These are phyloP conservation scores for Poterioochromonas sp. DNA, from an alignment of 352 stramenopile species.

Conservation along the genomic window DNA sequence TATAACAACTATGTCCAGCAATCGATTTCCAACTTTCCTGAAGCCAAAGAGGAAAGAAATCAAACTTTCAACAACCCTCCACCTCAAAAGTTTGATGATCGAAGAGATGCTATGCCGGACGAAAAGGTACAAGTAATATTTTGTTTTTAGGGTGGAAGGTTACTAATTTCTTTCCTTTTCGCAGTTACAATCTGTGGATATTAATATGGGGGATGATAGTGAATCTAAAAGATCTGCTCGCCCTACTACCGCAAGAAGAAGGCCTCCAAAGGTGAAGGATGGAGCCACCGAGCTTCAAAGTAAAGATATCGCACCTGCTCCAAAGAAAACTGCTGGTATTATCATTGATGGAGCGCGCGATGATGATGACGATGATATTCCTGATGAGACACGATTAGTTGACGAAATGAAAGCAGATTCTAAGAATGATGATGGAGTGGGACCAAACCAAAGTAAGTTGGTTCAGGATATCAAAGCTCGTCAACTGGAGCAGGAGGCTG, in stretches of 20 bases:
- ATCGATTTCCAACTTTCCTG: too few relatives aligned
- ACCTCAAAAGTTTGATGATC: too few relatives aligned
- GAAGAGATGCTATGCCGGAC: too few relatives aligned
- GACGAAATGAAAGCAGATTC: neutral
- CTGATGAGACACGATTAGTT: slow-evolving; percentile 50
- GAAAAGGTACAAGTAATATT: too few relatives aligned
- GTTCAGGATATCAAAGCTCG: slow-evolving; percentile 36
- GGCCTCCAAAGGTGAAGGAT: slow-evolving; percentile 69
- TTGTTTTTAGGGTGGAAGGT: too few relatives aligned
- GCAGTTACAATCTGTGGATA: neutral
- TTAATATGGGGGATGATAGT: slow-evolving; percentile 42
- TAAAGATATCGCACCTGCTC: slow-evolving; percentile 34
- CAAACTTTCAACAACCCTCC: too few relatives aligned
- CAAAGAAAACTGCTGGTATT: slow-evolving; percentile 35
- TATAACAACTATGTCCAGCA: too few relatives aligned
- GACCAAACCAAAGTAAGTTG: slow-evolving; percentile 35
- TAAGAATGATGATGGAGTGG: neutral
- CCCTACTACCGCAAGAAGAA: slow-evolving; percentile 66
- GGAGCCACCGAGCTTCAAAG: slow-evolving; percentile 49
- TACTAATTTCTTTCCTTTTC: too few relatives aligned
- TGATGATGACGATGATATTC: slow-evolving; percentile 54
- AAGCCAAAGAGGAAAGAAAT: too few relatives aligned
- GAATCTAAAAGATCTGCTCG: slow-evolving; percentile 42
- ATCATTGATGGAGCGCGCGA: slow-evolving; percentile 44
- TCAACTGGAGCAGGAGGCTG: slow-evolving; percentile 37